These are phyloP conservation scores for Fragaria vesca DNA, from an alignment of 306 rosid species.

Conservation along the genomic window DNA sequence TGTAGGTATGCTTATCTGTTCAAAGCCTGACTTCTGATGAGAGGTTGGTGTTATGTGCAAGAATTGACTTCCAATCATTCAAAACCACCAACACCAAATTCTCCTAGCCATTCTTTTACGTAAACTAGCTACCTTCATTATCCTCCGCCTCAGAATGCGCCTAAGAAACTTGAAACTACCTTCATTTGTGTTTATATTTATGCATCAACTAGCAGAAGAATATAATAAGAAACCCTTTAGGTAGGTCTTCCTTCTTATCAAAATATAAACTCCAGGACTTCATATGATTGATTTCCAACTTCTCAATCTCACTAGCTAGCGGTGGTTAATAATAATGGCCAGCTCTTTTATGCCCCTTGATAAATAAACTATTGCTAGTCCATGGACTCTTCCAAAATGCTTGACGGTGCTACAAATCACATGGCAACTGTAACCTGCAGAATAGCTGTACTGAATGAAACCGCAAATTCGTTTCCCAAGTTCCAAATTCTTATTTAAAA, in stretches of 20 bases:
- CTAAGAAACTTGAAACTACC: background rate
- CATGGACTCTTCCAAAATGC: slow-evolving; percentile 11
- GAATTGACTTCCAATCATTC: slow-evolving; percentile 14
- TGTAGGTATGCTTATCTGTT: background rate
- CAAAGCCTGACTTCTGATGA: background rate
- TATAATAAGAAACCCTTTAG: background rate
- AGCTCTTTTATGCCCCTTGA: background rate
- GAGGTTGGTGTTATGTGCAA: slow-evolving; percentile 12
- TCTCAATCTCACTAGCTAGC: slow-evolving; percentile 3
- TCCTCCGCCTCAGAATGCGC: slow-evolving; percentile 7
- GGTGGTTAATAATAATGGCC: slow-evolving; percentile 14
- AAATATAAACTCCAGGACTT: background rate
- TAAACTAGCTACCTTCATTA: background rate
- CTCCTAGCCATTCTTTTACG: slow-evolving; percentile 3
- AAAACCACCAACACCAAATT: slow-evolving; percentile 7
- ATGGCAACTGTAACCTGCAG: slow-evolving; percentile 9
- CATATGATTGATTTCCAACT: slow-evolving; percentile 9
- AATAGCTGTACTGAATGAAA: background rate
- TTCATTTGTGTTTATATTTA: background rate
- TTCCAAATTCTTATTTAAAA: background rate
- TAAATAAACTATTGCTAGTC: background rate
- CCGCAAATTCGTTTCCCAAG: background rate
- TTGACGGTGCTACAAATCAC: slow-evolving; percentile 15
- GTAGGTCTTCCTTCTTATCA: background rate
- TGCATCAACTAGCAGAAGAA: background rate